A percentile compares a stretch with the other conserved stretches of the same genome.
Evolutionary conservation across 1,284 basidiomycete genomes (phyloP).

Genomic region (Erythrobasidium hasegawianum): DNA sequence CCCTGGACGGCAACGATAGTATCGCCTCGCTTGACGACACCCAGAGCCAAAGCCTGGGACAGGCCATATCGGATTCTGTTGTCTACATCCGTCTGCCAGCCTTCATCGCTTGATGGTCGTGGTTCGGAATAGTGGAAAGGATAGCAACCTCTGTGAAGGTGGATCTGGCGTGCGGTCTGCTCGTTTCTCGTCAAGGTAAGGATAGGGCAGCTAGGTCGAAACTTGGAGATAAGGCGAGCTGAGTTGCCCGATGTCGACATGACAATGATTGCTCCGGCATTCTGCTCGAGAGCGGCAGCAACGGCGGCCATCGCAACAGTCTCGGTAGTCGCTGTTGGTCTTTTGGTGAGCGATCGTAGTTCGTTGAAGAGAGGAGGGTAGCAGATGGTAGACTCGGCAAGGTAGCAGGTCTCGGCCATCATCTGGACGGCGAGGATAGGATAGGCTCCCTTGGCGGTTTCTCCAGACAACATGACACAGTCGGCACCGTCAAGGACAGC

Average conservation of each 20-base stretch:
- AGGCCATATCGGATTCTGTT: conserved; percentile 88
- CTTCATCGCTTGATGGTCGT: conserved; percentile 74
- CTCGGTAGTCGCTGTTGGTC: conserved; percentile 87
- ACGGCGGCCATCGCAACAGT: conserved; percentile 91
- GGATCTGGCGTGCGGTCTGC: conserved; percentile 93
- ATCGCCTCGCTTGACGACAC: conserved; percentile 82
- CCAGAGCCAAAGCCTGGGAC: conserved; percentile 76
- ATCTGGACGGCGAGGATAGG: conserved; percentile 91
- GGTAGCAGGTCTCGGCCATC: conserved; percentile 97
- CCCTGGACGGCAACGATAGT: conserved; percentile 95
- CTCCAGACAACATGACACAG: conserved; percentile 97
- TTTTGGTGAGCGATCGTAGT: conserved; percentile 68
- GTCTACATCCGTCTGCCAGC: conserved; percentile 98
- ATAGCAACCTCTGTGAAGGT: conserved; percentile 95
- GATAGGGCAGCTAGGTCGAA: conserved; percentile 89
- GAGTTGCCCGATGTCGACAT: conserved; percentile 91
- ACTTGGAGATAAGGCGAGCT: conserved; percentile 94
- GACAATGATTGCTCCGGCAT: conserved; percentile 89
- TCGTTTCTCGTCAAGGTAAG: conserved; percentile 93
- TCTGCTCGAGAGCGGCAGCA: conserved; percentile 88
- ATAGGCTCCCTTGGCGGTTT: conserved; percentile 94
- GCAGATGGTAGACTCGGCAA: conserved; percentile 89
- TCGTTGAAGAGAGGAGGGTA: conserved; percentile 90
- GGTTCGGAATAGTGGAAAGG: conserved; percentile 95
- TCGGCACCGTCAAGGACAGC: conserved; percentile 94